phyloP scores from a whole-genome alignment of 805 yeast genomes.

The Maudiozyma bulderi region DNA sequence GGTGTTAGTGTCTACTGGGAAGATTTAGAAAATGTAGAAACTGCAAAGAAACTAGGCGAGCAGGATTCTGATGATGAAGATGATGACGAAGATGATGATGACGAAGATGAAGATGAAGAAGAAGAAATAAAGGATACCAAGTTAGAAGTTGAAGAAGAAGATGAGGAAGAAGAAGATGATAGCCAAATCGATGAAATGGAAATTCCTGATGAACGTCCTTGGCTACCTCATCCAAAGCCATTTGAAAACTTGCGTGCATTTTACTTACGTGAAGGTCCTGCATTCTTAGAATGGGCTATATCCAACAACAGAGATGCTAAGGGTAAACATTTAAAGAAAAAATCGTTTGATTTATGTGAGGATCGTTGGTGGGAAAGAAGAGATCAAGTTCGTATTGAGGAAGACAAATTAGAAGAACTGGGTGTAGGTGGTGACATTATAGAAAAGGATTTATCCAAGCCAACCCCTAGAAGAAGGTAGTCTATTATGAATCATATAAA shows the following conservation, averaged over 20 bases:
- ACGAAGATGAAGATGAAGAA: slow-evolving; percentile 52
- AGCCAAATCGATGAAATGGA: slow-evolving; percentile 53
- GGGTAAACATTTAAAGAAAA: slow-evolving; percentile 82
- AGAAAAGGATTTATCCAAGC: slow-evolving; percentile 53
- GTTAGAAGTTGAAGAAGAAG: slow-evolving; percentile 40
- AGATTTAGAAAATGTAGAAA: slow-evolving; percentile 49
- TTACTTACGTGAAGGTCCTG: slow-evolving; percentile 77
- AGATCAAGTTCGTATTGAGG: slow-evolving; percentile 80
- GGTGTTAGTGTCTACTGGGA: slow-evolving; percentile 90
- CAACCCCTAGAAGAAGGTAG: slow-evolving; percentile 43
- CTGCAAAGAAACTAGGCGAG: slow-evolving; percentile 41
- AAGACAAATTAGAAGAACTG: slow-evolving; percentile 79
- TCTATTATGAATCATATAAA: too few relatives aligned
- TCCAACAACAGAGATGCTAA: slow-evolving; percentile 75
- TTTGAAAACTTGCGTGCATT: slow-evolving; percentile 79
- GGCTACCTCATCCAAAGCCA: slow-evolving; percentile 95
- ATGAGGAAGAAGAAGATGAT: slow-evolving; percentile 60
- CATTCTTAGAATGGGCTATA: slow-evolving; percentile 87
- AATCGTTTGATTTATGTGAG: slow-evolving; percentile 84
- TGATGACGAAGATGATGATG: slow-evolving; percentile 62
- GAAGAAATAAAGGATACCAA: slow-evolving; percentile 37
- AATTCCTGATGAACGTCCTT: slow-evolving; percentile 86
- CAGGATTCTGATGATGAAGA: slow-evolving; percentile 54
- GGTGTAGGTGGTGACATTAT: slow-evolving; percentile 87
- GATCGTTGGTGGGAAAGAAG: slow-evolving; percentile 99